Conservation (phyloP, 148 eudicot genomes). For the Camellia lanceoleosa region DNA sequence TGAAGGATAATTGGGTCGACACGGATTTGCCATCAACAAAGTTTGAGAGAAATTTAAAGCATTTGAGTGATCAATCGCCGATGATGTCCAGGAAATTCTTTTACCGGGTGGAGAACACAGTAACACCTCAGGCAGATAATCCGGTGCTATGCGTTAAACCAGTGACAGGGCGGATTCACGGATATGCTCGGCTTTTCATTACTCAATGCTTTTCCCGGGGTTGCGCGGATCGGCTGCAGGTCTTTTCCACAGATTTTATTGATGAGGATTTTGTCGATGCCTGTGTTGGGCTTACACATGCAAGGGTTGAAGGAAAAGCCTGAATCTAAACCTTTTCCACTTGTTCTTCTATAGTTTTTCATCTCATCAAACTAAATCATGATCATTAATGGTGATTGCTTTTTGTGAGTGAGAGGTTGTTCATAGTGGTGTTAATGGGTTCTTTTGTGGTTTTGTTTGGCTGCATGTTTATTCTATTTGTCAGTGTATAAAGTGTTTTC, state of each 20-base stretch:
- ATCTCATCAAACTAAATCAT: neutral
- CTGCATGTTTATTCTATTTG: neutral
- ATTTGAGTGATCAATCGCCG: slow-evolving; percentile 63
- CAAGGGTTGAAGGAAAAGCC: slow-evolving; percentile 60
- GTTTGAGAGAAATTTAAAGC: slow-evolving; percentile 81
- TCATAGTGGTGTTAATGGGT: neutral
- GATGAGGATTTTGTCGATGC: slow-evolving; percentile 90
- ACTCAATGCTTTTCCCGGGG: slow-evolving; percentile 55
- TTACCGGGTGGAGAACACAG: slow-evolving; percentile 90
- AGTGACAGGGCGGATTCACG: slow-evolving; percentile 74
- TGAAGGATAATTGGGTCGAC: slow-evolving; percentile 90
- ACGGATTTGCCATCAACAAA: slow-evolving; percentile 85
- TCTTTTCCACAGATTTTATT: slow-evolving; percentile 82
- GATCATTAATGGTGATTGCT: neutral
- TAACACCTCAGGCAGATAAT: slow-evolving; percentile 88
- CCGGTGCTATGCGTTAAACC: slow-evolving; percentile 79
- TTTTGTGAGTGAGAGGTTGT: neutral
- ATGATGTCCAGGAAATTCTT: slow-evolving; percentile 55
- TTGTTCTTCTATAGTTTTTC: neutral
- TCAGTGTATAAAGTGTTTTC: no score
- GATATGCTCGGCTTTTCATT: slow-evolving; percentile 70
- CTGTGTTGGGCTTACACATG: slow-evolving; percentile 69
- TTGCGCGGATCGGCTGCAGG: slow-evolving; percentile 64
- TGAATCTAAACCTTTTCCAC: slow-evolving; percentile 8
- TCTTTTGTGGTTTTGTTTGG: neutral